These are phyloP conservation scores for Maudiozyma saulgeensis DNA, from an alignment of 805 yeast species.

Conservation along the genomic window DNA sequence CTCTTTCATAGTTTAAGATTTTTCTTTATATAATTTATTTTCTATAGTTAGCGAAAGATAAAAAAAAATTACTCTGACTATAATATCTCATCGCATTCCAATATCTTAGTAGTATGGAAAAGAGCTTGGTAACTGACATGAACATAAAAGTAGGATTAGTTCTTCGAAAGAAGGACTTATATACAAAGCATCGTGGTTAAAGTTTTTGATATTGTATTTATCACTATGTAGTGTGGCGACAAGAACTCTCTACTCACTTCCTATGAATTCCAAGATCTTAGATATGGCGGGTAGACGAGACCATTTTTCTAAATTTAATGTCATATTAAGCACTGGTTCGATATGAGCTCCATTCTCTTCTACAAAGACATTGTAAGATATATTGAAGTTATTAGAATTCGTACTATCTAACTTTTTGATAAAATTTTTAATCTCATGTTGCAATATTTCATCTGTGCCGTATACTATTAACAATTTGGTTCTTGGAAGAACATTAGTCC, in stretches of 20 bases:
- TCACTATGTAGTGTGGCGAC: too few relatives aligned
- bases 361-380: slow-evolving; percentile 1
- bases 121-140: too few relatives aligned
- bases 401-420: slow-evolving; percentile 4
- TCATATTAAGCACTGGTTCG: slow-evolving; percentile 7
- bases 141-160: too few relatives aligned
- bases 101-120: too few relatives aligned
- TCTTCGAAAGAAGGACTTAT: too few relatives aligned
- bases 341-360: slow-evolving; percentile 14
- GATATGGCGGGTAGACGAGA: not conserved
- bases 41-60: too few relatives aligned
- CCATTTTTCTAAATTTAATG: slow-evolving; percentile 6
- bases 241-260: not conserved
- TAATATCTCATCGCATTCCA: too few relatives aligned
- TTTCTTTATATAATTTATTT: too few relatives aligned
- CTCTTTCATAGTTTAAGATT: too few relatives aligned
- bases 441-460: slow-evolving; percentile 19
- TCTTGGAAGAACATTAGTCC: slow-evolving; percentile 10
- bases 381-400: slow-evolving; percentile 1
- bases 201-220: too few relatives aligned
- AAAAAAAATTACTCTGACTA: too few relatives aligned
- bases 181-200: too few relatives aligned
- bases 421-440: slow-evolving; percentile 11
- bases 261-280: slow-evolving; percentile 5
- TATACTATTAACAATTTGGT: slow-evolving; percentile 11